Percentiles rank a stretch among this genome's conserved stretches.
Evolutionary conservation across 306 rosid species (phyloP).

Genomic region (Prunus mume): DNA sequence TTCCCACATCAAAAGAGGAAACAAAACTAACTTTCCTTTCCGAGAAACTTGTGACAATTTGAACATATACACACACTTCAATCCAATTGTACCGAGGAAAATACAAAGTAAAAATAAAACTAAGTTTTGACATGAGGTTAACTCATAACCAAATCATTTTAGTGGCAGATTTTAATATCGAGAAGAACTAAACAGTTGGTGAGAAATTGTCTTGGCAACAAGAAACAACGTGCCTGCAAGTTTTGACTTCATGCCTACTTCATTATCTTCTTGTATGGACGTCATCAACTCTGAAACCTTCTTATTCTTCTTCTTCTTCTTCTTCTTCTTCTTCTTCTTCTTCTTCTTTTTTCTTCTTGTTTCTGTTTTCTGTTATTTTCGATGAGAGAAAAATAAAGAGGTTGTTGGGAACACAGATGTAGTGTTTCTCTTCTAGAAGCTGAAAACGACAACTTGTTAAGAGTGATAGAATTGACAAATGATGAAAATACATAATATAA

Average conservation of each 20-base stretch:
- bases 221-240: neutral
- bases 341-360: neutral
- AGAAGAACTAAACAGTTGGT: neutral
- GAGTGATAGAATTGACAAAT: neutral
- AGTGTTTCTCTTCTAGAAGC: neutral
- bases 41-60: neutral
- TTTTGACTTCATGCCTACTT: neutral
- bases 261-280: neutral
- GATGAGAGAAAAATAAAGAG: neutral
- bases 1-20: neutral
- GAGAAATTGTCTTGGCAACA: neutral
- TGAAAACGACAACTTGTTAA: neutral
- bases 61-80: no score
- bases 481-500: no score
- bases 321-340: no score
- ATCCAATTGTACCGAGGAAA: no score
- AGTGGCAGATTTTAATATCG: neutral
- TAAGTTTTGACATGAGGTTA: no score
- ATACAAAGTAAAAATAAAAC: no score
- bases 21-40: neutral
- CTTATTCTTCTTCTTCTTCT: no score
- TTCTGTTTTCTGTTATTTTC: neutral
- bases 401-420: neutral
- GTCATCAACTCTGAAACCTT: neutral
- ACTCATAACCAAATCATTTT: no score